Evolutionary conservation across 2,329 filamentous ascomycete species (phyloP), one percentile per base, ranked within the genome.

Genomic region (Calonectria naviculata): DNA sequence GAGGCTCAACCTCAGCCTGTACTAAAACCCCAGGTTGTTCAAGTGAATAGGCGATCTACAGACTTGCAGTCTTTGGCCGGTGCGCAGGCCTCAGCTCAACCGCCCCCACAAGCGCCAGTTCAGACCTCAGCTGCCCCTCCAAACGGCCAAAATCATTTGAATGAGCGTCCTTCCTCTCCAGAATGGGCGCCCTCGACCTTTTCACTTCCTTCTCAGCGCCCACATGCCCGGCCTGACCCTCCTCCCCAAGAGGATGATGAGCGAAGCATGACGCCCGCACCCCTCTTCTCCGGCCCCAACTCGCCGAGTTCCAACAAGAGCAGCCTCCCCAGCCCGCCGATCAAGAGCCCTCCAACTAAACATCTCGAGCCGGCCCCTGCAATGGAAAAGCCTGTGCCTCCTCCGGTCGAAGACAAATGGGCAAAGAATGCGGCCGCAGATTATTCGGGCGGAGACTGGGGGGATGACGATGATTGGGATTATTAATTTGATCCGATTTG

Each of bases 401-500:
- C 52, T 12, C 54, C 52, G 13, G 61, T 46, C 6, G 68, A 77
- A 26, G 75, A 78, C 5, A 78, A 78, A 34, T 78, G 76, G 76
- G 72, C 76, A 56, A 77, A 78, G 65, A 78, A 78, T 28, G 71
- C 73, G 13, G 68, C 68, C 21, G 72, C 71, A 28, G 76, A 78
- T 42, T 78, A 78, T 61, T 78, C 76, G 58, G 76, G 76, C 12
- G 76, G 76, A 36, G 76, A 76, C 29, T 78, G 76, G 76, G 76
- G 76, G 44, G 76, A 77, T 15, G 76, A 78, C 2, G 77, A 78
- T 42, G 76, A 78, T 24, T 78, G 77, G 77, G 67, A 75, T 24
- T 78, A 78, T 67, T 78, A 56, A 71, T 49, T n/a, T 47, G 42
- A 49, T 28, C 54, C 36, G 26, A 31, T 65, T 64, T 26, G 54